Conservation (phyloP, 495 filamentous ascomycete species). For the Xylaria acuta region DNA sequence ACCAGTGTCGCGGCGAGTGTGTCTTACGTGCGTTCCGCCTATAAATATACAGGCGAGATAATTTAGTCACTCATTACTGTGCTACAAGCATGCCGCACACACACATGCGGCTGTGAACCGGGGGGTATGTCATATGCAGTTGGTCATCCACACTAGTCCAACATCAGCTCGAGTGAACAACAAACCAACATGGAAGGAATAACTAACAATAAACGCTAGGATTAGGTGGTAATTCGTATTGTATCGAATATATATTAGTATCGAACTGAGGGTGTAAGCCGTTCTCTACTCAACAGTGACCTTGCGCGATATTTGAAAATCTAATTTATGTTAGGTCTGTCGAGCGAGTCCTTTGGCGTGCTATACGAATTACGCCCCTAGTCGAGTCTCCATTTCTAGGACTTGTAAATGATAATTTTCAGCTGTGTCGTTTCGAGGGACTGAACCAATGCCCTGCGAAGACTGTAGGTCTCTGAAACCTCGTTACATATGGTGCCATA, state of each 20-base stretch:
- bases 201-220: not conserved
- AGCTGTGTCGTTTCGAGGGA: not conserved
- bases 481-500: not conserved
- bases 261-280: not conserved
- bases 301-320: not conserved
- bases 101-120: constrained; percentile 10
- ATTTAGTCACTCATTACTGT: constrained; percentile 11
- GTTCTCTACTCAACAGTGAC: not conserved
- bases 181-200: not conserved
- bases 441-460: not conserved
- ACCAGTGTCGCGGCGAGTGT: not conserved
- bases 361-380: not conserved
- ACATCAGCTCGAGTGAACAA: not conserved
- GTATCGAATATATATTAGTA: not conserved
- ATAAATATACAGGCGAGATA: constrained; percentile 16
- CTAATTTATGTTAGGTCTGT: not conserved
- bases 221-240: not conserved
- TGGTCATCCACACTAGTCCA: not conserved
- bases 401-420: not conserved
- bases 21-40: constrained; percentile 2
- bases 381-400: not conserved
- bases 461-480: constrained; percentile 16
- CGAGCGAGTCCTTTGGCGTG: not conserved
- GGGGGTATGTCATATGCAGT: not conserved
- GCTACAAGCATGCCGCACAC: not conserved